Evolutionary conservation across 495 filamentous ascomycete genomes (phyloP), one percentile per base, ranked within the genome.

Genomic region (Hypoxylon intermedium): DNA sequence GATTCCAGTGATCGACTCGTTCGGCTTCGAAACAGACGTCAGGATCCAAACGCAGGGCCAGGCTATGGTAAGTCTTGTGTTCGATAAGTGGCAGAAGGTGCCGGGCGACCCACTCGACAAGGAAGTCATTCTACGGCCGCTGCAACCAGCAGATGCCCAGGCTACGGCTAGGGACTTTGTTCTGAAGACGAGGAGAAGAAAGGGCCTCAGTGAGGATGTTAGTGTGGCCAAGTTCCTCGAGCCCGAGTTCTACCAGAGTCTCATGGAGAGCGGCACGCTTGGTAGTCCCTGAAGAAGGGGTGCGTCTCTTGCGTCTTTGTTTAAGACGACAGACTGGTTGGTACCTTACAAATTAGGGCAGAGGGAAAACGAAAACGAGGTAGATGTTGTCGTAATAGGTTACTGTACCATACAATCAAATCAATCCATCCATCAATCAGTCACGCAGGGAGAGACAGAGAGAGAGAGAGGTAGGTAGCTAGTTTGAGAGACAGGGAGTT

Each of bases 21-120:
- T 98, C 69, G 94, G 94, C 5, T 97, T 98, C 73, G 94, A 98
- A 75, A 98, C 94, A 2, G 94, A 98, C 76, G 81, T 98, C 36
- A 79, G 94, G 33, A 98, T 98, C 65, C 92, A 96, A 70, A 98
- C 95, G 0, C 92, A 96, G 72, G 93, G 94, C 34, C 89, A 93
- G 70, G 90, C 91, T 24, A 89, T 90, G 71, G 84, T 96, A 43
- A 92, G 86, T 65, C 80, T 98, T n/a, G 90, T 92, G 0, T 98
- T 98, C 74, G 94, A 98, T 65, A 85, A 91, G 34, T 98, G 94
- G 94, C 90, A 81, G 59, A 89, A 97, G 47, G 92, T 98, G 3
- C 94, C 94, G 2, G 94, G 94, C 42, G 95, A 98, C 70, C 94
- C 94, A 19, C 79, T 98, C 6, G 95, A 98, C 67, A 88, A 87